Evolutionary conservation across 768 basidiomycete species (phyloP).

Genomic region (Tricholoma flavovirens): DNA sequence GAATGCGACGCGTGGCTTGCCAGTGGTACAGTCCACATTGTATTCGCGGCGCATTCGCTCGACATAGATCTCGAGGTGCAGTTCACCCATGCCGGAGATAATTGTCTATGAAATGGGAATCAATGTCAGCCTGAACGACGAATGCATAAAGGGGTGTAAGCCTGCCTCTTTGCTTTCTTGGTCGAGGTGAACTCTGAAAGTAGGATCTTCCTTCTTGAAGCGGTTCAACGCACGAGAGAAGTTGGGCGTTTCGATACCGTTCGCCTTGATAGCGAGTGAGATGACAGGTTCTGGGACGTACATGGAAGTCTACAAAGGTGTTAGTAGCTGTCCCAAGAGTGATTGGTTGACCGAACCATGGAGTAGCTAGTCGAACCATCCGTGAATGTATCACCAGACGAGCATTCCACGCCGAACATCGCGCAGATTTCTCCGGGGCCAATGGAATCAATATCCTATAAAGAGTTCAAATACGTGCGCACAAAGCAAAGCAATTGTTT

Average conservation of each 20-base stretch:
- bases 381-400: slow-evolving; percentile 96
- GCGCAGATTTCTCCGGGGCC: slow-evolving; percentile 99
- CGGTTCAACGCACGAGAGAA: slow-evolving; percentile 95
- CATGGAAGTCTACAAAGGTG: slow-evolving; percentile 77
- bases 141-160: background rate
- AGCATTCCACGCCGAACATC: slow-evolving; percentile 98
- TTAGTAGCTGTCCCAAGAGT: slow-evolving; percentile 2
- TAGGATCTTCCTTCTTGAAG: slow-evolving; percentile 98
- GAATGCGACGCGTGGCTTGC: slow-evolving; percentile 95
- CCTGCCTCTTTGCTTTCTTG: slow-evolving; percentile 85
- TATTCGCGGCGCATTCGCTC: slow-evolving; percentile 99
- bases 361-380: slow-evolving; percentile 86
- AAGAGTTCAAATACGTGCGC: background rate
- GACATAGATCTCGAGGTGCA: slow-evolving; percentile 98
- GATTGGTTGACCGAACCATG: slow-evolving; percentile 57
- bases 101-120: slow-evolving; percentile 62
- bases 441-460: slow-evolving; percentile 83
- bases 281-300: slow-evolving; percentile 98
- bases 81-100: slow-evolving; percentile 99
- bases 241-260: slow-evolving; percentile 89
- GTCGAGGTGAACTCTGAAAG: slow-evolving; percentile 96
- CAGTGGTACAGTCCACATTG: slow-evolving; percentile 86
- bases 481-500: slow-evolving; percentile 14
- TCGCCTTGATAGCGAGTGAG: slow-evolving; percentile 88
- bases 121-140: background rate